phyloP scores from a whole-genome alignment of 1,284 basidiomycete genomes.

The Malassezia furfur region DNA sequence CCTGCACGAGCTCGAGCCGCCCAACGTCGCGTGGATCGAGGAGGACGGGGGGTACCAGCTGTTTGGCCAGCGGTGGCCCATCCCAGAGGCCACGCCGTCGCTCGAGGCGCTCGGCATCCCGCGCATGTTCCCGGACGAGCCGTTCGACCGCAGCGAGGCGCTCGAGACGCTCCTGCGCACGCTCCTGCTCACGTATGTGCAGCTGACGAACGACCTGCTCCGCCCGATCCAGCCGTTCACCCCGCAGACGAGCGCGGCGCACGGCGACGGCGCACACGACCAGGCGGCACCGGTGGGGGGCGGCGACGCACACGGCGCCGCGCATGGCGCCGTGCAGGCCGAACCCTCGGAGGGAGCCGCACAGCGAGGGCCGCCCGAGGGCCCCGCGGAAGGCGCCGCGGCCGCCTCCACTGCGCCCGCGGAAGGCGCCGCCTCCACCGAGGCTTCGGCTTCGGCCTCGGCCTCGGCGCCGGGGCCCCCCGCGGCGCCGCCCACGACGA shows the following conservation, averaged over 20 bases:
- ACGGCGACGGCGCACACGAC: too few species aligned
- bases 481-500: not conserved
- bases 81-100: conserved; percentile 32
- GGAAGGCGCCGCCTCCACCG: too few species aligned
- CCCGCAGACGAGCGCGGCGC: too few species aligned
- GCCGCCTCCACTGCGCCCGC: too few species aligned
- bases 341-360: too few species aligned
- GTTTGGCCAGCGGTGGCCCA: conserved; percentile 43
- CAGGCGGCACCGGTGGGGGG: too few species aligned
- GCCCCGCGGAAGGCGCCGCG: too few species aligned
- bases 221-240: conserved; percentile 37
- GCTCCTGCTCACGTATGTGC: conserved; percentile 39
- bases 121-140: conserved; percentile 16
- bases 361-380: too few species aligned
- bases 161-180: conserved; percentile 46
- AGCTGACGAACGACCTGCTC: conserved; percentile 29
- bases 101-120: conserved; percentile 34
- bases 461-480: too few species aligned
- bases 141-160: not conserved
- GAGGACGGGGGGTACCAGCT: conserved; percentile 41
- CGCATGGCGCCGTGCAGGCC: too few species aligned
- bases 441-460: too few species aligned
- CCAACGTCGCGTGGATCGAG: conserved; percentile 42
- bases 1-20: conserved; percentile 26
- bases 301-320: too few species aligned